A percentile compares a stretch with the other conserved stretches of the same genome.
These are phyloP conservation scores for Aegilops tauschii DNA, from an alignment of 176 grass and related monocot species.

Conservation along the genomic window DNA sequence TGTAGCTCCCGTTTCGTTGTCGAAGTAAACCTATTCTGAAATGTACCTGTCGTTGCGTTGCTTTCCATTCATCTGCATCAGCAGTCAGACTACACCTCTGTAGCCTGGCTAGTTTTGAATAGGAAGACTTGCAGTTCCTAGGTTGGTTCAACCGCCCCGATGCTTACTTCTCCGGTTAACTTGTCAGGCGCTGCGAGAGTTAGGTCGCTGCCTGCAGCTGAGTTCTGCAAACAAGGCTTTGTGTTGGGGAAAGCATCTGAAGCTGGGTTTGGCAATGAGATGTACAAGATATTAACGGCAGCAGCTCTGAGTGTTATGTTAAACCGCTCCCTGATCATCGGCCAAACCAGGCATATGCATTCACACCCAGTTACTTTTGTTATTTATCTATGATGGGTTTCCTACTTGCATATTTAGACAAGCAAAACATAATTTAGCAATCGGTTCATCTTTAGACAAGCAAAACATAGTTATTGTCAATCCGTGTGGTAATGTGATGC, in stretches of 20 bases:
- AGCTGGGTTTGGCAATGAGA: conserved; percentile 96
- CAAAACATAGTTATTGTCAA: background rate
- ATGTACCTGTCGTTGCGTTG: background rate
- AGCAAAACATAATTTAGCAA: background rate
- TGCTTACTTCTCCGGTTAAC: conserved; percentile 57
- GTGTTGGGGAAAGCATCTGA: conserved; percentile 92
- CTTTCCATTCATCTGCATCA: background rate
- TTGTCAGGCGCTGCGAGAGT: conserved; percentile 78
- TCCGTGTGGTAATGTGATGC: background rate
- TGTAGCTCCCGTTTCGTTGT: background rate
- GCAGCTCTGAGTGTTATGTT: conserved; percentile 90
- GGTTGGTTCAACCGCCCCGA: conserved; percentile 11
- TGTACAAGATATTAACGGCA: conserved; percentile 93
- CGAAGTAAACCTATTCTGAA: background rate
- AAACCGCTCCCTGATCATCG: conserved; percentile 92
- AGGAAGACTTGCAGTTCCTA: conserved; percentile 15
- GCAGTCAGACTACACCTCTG: background rate
- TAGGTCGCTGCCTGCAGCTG: conserved; percentile 55
- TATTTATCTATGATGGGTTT: conserved; percentile 23
- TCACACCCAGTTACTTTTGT: conserved; percentile 45
- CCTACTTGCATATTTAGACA: background rate
- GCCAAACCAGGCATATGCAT: conserved; percentile 91
- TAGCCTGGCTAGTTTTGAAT: conserved; percentile 5
- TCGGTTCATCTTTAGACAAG: background rate
- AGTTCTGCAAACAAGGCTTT: conserved; percentile 94